Conservation (phyloP, 2,329 filamentous ascomycete species). For the Apiospora malaysiana region DNA sequence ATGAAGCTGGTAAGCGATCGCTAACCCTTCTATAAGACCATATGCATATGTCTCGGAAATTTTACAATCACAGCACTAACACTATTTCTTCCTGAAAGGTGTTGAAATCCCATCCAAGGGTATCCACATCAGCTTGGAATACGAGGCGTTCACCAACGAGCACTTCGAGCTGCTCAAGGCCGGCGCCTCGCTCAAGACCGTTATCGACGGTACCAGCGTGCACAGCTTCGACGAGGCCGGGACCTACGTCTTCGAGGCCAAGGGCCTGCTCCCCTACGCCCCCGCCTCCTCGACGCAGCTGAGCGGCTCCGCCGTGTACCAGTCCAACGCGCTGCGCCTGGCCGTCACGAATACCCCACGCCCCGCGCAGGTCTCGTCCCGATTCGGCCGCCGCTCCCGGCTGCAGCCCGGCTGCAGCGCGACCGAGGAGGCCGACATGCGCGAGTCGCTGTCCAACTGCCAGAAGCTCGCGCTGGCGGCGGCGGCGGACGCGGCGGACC, state of each 20-base stretch:
- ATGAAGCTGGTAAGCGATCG: constrained; percentile 28
- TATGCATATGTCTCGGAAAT: neutral
- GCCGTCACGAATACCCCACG: constrained; percentile 22
- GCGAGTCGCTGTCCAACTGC: constrained; percentile 30
- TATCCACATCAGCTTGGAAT: constrained; percentile 29
- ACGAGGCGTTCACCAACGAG: constrained; percentile 28
- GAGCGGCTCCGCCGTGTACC: constrained; percentile 25
- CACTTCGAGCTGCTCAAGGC: constrained; percentile 29
- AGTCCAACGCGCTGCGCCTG: constrained; percentile 30
- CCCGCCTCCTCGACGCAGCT: constrained; percentile 26
- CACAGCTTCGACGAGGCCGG: constrained; percentile 30
- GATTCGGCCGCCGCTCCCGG: constrained; percentile 27
- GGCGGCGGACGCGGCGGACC: constrained; percentile 30
- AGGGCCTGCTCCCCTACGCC: constrained; percentile 29
- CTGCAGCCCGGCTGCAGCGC: constrained; percentile 28
- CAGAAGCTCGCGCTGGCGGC: constrained; percentile 28
- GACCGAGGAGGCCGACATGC: constrained; percentile 27
- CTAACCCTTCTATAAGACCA: neutral
- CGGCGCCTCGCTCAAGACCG: constrained; percentile 26
- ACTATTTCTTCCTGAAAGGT: constrained; percentile 26
- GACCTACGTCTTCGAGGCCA: constrained; percentile 28
- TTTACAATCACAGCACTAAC: neutral
- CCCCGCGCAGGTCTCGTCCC: constrained; percentile 3
- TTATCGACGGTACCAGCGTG: constrained; percentile 28
- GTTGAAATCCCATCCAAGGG: constrained; percentile 27